Base-by-base conservation (phyloP, 148 eudicot species). In the Cornus controversa region DNA sequence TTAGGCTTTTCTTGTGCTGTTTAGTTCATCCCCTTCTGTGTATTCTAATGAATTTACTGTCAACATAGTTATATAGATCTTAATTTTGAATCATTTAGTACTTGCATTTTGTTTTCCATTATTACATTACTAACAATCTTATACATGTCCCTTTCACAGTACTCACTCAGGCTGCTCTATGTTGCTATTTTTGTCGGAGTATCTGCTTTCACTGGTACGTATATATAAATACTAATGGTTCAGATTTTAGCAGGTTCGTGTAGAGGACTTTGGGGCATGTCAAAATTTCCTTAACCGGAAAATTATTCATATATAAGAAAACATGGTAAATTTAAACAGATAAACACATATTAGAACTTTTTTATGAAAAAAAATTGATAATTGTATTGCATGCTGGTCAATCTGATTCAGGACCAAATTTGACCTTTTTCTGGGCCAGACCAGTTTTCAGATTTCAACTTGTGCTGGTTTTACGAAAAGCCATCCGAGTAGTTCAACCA, bases 121-220 rank as follows among this genome's bases (percentile, higher is more conserved):
- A 28, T 16, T 28, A 31, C 40, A 29, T 27, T 29, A 28, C n/a
- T 67, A 67, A 11, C 62, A 54, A 63, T 13, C 26, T 27, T 28
- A 62, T 57, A 22, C 6, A 15, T 58, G 6, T 50, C 9, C 22
- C 22, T 70, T 22, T 63, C 50, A 50, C 79, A 87, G 90, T 79
- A 82, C 73, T 69, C 87, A 7, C 78, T 84, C 72, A 78, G 79
- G 84, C 23, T 87, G 70, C 81, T 85, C 37, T 80, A 45, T 69
- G 78, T 87, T 60, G 84, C 87, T 45, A 37, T 77, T 28, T 58
- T 68, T 54, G 77, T 82, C 50, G 86, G 86, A 78, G 20, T 76
- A 58, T 76, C 90, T 50, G 87, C 87, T 57, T 87, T 84, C 63
- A 31, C 79, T 22, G 89, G 89, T 86, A 76, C 15, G 85, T 75